phyloP scores from a whole-genome alignment of 371 early-diverging fungal genomes.

The Mucor circinelloides region DNA sequence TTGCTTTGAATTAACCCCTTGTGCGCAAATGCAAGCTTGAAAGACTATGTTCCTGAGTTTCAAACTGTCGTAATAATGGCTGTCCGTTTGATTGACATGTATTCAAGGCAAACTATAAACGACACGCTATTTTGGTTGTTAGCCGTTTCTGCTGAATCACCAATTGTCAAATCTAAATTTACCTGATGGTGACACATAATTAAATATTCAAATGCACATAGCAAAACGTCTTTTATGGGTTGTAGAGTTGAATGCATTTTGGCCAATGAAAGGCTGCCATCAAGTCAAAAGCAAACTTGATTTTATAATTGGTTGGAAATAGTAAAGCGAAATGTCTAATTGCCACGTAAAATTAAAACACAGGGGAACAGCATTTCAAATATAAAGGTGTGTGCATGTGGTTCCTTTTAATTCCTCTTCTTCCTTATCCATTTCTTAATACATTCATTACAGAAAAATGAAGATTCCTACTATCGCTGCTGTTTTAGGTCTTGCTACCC shows the following conservation, averaged over 20 bases:
- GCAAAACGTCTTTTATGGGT: neutral
- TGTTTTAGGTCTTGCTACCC: slow-evolving; percentile 64
- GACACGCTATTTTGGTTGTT: neutral
- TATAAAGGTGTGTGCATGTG: slow-evolving; percentile 1
- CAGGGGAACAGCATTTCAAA: neutral
- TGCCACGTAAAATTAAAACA: slow-evolving; percentile 9
- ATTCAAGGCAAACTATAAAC: neutral
- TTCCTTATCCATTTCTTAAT: neutral
- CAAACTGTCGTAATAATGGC: neutral
- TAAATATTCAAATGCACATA: neutral
- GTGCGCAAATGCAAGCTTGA: neutral
- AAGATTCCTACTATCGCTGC: slow-evolving; percentile 60
- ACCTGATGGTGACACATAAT: neutral
- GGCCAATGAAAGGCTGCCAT: neutral
- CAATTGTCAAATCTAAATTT: neutral
- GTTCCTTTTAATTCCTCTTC: slow-evolving; percentile 1
- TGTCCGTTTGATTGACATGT: neutral
- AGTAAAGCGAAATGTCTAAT: neutral
- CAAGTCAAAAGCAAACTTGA: neutral
- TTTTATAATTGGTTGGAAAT: neutral
- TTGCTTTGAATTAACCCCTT: neutral
- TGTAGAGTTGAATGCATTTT: neutral
- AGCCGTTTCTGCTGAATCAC: neutral
- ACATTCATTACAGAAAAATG: slow-evolving; percentile 30
- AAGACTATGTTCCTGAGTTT: neutral